Evolutionary conservation across 129 eudicot genomes (phyloP), one percentile per base, ranked within the genome.

Genomic region (Flaveria trinervia): DNA sequence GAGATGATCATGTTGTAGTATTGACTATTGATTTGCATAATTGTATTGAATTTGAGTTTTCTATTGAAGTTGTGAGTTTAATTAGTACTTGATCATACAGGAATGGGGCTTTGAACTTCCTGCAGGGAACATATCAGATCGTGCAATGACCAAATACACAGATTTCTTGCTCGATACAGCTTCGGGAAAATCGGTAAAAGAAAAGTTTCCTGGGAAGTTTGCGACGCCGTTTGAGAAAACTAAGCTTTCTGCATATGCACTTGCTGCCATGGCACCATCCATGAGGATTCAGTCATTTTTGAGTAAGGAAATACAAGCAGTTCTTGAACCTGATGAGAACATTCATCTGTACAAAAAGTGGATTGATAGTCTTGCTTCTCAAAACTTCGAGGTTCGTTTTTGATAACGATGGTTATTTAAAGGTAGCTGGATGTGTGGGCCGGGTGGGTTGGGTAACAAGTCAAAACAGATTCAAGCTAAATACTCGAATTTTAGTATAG

Each of bases 31-130:
- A 26, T 60, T 26, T 23, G 36, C 45, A 9, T 36, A 26, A 22
- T 60, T 60, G 36, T 11, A 9, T 66, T 5, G 16, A 11, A 22
- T 64, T 65, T 76, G 65, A 50, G 36, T 18, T 50, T 22, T 33
- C 11, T 2, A 76, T 68, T 7, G 16, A 41, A 68, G 54, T 1
- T 39, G 15, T 41, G 20, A 36, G 39, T 43, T 67, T 72, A 9
- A 65, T 64, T 64, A 28, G 41, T 48, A 65, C 45, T 60, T 69
- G 2, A 17, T 61, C 6, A 62, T 10, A 17, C 80, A 87, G 88
- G 91, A 87, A 73, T 82, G 88, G 88, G 91, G 91, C 14, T 87
- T 87, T 82, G 86, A 87, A 83, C 86, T 83, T 66, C 91, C 88
- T 33, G 71, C 82, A 75, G 86, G 84, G 64, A 75, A 51, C 49